Conservation (phyloP, 1,284 basidiomycete genomes). For the Ceratobasidium sp. region DNA sequence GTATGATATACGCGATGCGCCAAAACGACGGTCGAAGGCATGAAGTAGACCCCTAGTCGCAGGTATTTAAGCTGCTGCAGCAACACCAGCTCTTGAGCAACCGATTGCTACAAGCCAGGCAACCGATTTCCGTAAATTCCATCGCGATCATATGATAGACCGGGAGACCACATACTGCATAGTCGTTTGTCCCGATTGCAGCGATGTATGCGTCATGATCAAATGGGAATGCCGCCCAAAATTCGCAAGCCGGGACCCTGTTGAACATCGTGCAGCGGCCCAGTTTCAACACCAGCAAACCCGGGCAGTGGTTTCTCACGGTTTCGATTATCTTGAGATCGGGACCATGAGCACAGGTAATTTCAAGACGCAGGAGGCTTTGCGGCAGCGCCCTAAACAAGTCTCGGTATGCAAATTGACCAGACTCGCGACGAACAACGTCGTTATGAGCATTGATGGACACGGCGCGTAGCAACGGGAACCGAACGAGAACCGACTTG, state of each 20-base stretch:
- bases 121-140: background rate
- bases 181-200: slow-evolving; percentile 25
- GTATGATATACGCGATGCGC: slow-evolving; percentile 27
- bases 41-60: slow-evolving; percentile 28
- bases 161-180: slow-evolving; percentile 23
- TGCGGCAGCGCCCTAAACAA: slow-evolving; percentile 20
- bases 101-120: slow-evolving; percentile 2
- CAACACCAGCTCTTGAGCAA: slow-evolving; percentile 23
- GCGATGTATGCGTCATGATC: slow-evolving; percentile 40
- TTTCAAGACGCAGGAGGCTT: slow-evolving; percentile 16
- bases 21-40: slow-evolving; percentile 15
- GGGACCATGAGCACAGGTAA: slow-evolving; percentile 31
- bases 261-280: slow-evolving; percentile 38
- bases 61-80: slow-evolving; percentile 3
- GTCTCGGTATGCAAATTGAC: slow-evolving; percentile 35
- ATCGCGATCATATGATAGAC: background rate
- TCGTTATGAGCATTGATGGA: slow-evolving; percentile 21
- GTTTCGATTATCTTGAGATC: slow-evolving; percentile 37
- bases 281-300: slow-evolving; percentile 12
- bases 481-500: slow-evolving; percentile 1
- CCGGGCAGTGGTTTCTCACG: slow-evolving; percentile 7
- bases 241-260: slow-evolving; percentile 11
- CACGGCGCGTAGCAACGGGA: slow-evolving; percentile 12
- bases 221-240: slow-evolving; percentile 20
- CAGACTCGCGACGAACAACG: slow-evolving; percentile 4